Percentiles rank a stretch among this genome's conserved stretches.
These are phyloP conservation scores for Actinidia polygama DNA, from an alignment of 179 eudicot genomes.

Conservation along the genomic window DNA sequence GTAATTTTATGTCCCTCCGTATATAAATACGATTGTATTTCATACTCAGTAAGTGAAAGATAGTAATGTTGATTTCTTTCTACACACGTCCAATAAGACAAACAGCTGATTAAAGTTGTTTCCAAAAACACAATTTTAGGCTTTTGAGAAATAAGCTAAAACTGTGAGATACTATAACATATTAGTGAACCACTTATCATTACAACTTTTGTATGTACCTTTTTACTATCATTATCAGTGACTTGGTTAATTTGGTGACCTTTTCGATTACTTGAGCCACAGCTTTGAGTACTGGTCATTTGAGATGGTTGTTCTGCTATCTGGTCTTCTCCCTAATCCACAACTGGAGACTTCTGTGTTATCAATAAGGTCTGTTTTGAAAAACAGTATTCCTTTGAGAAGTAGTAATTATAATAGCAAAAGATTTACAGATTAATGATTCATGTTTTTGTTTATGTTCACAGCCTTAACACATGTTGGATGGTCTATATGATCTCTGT, in stretches of 20 bases:
- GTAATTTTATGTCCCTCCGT: too few species aligned
- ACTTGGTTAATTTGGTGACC: neutral
- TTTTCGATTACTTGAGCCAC: conserved; percentile 23
- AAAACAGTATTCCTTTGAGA: neutral
- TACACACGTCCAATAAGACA: too few species aligned
- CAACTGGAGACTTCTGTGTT: conserved; percentile 72
- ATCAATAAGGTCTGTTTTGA: conserved; percentile 55
- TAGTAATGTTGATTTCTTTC: too few species aligned
- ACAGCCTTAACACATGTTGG: conserved; percentile 82
- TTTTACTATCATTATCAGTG: conserved; percentile 17
- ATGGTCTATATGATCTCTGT: conserved; percentile 76
- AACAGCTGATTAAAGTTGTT: too few species aligned
- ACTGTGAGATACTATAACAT: too few species aligned
- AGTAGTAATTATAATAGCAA: neutral
- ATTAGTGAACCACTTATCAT: too few species aligned
- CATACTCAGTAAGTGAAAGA: too few species aligned
- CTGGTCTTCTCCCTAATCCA: conserved; percentile 75
- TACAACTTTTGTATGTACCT: too few species aligned
- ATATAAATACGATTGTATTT: too few species aligned
- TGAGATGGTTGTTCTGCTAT: conserved; percentile 68
- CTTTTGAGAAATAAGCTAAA: too few species aligned
- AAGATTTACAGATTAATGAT: neutral
- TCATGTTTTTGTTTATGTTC: neutral
- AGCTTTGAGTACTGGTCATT: conserved; percentile 80
- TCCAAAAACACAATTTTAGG: too few species aligned